Percentiles rank a stretch among this genome's conserved stretches.
These are phyloP conservation scores for Camelina laxa DNA, from an alignment of 345 rosid genomes.

Conservation along the genomic window DNA sequence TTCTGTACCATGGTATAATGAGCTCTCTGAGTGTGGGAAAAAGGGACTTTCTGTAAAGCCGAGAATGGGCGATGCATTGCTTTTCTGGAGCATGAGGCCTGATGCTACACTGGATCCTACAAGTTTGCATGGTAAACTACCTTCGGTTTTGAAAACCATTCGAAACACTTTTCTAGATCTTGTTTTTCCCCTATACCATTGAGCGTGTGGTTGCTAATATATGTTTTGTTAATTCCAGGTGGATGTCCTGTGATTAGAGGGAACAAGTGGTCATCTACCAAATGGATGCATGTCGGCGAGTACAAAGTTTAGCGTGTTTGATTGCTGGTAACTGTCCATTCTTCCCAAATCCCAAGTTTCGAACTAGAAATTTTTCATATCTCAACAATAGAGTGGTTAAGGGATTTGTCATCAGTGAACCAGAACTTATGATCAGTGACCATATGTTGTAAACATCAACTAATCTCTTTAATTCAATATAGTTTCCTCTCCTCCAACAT, in stretches of 20 bases:
- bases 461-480: not conserved
- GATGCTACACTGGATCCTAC: constrained; percentile 87
- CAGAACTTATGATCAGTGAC: constrained; percentile 2
- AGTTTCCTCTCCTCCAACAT: constrained; percentile 7
- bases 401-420: not conserved
- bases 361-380: not conserved
- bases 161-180: constrained; percentile 8
- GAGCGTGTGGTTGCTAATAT: constrained; percentile 7
- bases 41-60: constrained; percentile 78
- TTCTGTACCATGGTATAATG: constrained; percentile 76
- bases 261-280: constrained; percentile 93
- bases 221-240: constrained; percentile 51
- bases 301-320: constrained; percentile 51
- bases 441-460: constrained; percentile 18
- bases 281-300: constrained; percentile 87
- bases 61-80: constrained; percentile 83
- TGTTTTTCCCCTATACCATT: not conserved
- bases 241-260: constrained; percentile 92
- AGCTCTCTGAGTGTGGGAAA: constrained; percentile 84
- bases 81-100: constrained; percentile 95
- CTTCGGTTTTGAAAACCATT: not conserved
- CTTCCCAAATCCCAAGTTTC: not conserved
- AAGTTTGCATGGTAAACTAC: constrained; percentile 78
- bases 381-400: constrained; percentile 16
- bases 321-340: constrained; percentile 12